These are phyloP conservation scores for Lepidium sativum DNA, from an alignment of 345 rosid genomes.

Conservation along the genomic window DNA sequence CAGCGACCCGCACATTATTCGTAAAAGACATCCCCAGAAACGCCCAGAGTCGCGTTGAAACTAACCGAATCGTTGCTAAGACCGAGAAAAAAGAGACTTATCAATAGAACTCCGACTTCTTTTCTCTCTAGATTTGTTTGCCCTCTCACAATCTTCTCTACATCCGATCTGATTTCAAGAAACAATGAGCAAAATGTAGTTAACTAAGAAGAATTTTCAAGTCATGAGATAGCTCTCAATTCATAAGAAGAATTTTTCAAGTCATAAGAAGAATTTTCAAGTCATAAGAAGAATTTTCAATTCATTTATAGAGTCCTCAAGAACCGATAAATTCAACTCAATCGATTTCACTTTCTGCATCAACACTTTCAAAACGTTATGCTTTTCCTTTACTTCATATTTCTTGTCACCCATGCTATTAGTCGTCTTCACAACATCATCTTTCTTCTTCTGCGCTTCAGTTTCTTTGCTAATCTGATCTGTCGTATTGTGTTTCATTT, in stretches of 20 bases:
- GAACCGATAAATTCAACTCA: conserved; percentile 57
- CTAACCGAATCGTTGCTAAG: conserved; percentile 50
- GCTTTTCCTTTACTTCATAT: conserved; percentile 54
- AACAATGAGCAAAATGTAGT: background rate
- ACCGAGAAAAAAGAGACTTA: conserved; percentile 60
- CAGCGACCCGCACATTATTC: conserved; percentile 27
- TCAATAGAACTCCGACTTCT: conserved; percentile 52
- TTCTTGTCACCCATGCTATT: conserved; percentile 44
- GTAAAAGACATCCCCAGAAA: conserved; percentile 28
- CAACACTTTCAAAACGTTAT: conserved; percentile 72
- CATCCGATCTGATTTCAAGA: conserved; percentile 40
- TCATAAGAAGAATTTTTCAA: background rate
- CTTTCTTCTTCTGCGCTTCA: conserved; percentile 30
- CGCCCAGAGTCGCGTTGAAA: conserved; percentile 35
- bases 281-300: too few species aligned
- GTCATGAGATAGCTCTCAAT: background rate
- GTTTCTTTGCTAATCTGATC: conserved; percentile 28
- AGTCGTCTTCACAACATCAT: conserved; percentile 22
- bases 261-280: background rate
- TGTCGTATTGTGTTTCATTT: conserved; percentile 23
- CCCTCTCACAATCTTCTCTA: conserved; percentile 47
- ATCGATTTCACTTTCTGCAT: conserved; percentile 84
- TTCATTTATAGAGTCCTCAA: conserved; percentile 76
- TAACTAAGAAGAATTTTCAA: background rate
- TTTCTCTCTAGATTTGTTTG: conserved; percentile 57